Conservation (phyloP, 768 basidiomycete genomes). For the Termitomyces sp. region DNA sequence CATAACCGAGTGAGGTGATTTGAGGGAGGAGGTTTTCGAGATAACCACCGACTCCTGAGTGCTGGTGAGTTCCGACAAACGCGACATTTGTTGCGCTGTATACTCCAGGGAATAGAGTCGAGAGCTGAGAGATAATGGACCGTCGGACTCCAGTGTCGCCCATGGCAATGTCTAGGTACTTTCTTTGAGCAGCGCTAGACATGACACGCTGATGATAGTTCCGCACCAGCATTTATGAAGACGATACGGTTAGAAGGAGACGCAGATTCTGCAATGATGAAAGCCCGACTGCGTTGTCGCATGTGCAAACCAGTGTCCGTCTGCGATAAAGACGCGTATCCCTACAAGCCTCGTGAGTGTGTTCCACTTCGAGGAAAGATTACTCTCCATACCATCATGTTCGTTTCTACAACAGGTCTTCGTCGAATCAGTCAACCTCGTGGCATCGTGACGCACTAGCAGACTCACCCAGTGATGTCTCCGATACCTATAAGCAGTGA, state of each 20-base stretch:
- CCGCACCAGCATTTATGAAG: slow-evolving; percentile 67
- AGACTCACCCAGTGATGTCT: slow-evolving; percentile 65
- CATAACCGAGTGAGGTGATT: slow-evolving; percentile 68
- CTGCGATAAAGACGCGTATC: slow-evolving; percentile 62
- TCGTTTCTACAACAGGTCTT: slow-evolving; percentile 76
- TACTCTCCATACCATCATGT: slow-evolving; percentile 58
- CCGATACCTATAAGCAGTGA: slow-evolving; percentile 46
- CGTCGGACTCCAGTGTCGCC: slow-evolving; percentile 75
- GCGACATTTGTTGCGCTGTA: slow-evolving; percentile 72
- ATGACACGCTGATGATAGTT: not conserved
- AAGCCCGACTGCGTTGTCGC: slow-evolving; percentile 74
- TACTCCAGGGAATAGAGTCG: slow-evolving; percentile 50
- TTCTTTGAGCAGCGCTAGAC: not conserved
- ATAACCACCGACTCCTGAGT: slow-evolving; percentile 76
- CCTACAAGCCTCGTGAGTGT: slow-evolving; percentile 29
- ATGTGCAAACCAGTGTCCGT: slow-evolving; percentile 73
- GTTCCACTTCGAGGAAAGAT: not conserved
- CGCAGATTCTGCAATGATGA: slow-evolving; percentile 62
- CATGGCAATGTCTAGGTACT: slow-evolving; percentile 64
- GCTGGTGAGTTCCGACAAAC: slow-evolving; percentile 71
- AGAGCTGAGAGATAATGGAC: slow-evolving; percentile 55
- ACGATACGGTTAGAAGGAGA: slow-evolving; percentile 56
- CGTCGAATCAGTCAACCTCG: slow-evolving; percentile 8
- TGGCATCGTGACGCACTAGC: not conserved
- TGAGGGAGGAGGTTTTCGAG: slow-evolving; percentile 76